Evolutionary conservation across 306 rosid genomes (phyloP).

Genomic region (Lupinus albus): DNA sequence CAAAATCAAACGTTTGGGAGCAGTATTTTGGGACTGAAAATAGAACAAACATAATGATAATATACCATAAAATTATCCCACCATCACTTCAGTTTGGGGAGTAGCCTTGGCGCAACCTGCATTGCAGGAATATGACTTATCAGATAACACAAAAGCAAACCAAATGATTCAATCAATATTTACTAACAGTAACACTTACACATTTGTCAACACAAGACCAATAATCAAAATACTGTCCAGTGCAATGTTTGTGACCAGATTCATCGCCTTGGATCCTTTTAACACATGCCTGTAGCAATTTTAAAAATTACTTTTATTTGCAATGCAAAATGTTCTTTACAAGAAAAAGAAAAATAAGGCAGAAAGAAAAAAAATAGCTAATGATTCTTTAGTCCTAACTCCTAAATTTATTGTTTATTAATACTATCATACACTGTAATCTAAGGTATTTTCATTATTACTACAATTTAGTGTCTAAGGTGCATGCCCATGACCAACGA

Average conservation of each 20-base stretch:
- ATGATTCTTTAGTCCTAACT: neutral
- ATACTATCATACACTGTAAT: neutral
- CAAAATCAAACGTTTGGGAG: conserved; percentile 41
- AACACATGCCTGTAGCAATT: conserved; percentile 71
- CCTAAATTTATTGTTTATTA: conserved; percentile 12
- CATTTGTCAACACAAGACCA: conserved; percentile 97
- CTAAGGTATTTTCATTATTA: too few species aligned
- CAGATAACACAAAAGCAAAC: conserved; percentile 6
- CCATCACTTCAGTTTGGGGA: conserved; percentile 66
- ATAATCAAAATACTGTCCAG: conserved; percentile 96
- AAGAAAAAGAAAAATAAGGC: conserved; percentile 15
- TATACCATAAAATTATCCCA: conserved; percentile 35
- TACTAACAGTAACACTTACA: conserved; percentile 56
- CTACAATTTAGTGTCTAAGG: neutral
- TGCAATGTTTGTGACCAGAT: conserved; percentile 89
- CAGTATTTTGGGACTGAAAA: conserved; percentile 36
- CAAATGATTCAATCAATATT: neutral
- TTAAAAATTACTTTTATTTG: conserved; percentile 24
- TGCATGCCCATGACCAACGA: too few species aligned
- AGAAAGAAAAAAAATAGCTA: neutral
- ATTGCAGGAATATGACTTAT: conserved; percentile 33
- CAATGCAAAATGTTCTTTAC: conserved; percentile 4
- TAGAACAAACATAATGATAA: conserved; percentile 36
- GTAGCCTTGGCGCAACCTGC: conserved; percentile 88
- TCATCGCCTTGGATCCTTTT: conserved; percentile 86